A percentile compares a stretch with the other conserved stretches of the same genome.
Evolutionary conservation across 2,329 filamentous ascomycete genomes (phyloP).

Genomic region (Massarina eburnea): DNA sequence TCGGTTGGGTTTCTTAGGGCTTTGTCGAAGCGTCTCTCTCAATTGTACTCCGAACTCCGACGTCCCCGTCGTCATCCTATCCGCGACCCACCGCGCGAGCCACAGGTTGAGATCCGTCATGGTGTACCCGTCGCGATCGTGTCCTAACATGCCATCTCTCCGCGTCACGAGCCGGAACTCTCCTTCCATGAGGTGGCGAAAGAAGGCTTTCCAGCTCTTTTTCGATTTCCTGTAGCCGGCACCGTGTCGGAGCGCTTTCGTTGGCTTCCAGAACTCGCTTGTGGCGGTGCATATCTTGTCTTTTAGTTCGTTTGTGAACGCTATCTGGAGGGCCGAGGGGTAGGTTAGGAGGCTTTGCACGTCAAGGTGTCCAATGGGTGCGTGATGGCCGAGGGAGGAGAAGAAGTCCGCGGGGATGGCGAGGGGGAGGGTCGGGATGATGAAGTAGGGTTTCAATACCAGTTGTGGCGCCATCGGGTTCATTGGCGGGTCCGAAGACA

Average conservation of each 20-base stretch:
- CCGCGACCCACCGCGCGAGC: background rate
- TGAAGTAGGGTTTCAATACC: conserved; percentile 5
- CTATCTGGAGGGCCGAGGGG: background rate
- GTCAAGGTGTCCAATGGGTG: conserved; percentile 1
- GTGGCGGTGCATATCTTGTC: background rate
- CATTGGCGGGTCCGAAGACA: background rate
- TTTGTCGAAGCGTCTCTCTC: background rate
- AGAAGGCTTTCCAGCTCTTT: background rate
- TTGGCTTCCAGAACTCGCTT: background rate
- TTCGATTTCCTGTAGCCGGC: background rate
- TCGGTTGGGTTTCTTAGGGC: background rate
- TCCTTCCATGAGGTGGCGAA: background rate
- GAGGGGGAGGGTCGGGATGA: conserved; percentile 12
- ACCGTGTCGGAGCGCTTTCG: background rate
- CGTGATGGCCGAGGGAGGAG: conserved; percentile 2
- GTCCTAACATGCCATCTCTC: background rate
- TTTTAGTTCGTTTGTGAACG: background rate
- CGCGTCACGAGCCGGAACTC: background rate
- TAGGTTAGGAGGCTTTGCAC: conserved; percentile 1
- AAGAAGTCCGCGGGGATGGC: conserved; percentile 11
- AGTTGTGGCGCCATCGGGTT: background rate
- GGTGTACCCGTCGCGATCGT: background rate
- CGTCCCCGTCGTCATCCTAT: background rate
- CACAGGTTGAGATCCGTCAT: conserved; percentile 1
- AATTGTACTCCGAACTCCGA: background rate